These are phyloP conservation scores for Xylaria sp. DNA, from an alignment of 2,329 filamentous ascomycete genomes.

Conservation along the genomic window DNA sequence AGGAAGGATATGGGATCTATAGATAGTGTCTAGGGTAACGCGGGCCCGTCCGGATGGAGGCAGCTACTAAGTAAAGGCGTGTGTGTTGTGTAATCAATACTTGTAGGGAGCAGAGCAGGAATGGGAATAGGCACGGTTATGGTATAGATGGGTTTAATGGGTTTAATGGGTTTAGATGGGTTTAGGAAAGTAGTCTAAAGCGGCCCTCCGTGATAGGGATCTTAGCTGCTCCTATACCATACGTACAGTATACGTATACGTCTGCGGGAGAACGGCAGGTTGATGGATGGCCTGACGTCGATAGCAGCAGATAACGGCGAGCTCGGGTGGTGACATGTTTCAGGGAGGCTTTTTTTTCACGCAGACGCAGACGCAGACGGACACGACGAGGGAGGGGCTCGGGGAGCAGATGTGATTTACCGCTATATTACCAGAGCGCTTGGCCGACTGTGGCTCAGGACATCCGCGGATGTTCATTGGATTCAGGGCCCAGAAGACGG, in stretches of 20 bases:
- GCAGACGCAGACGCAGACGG: conserved; percentile 14
- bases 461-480: conserved; percentile 28
- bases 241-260: neutral
- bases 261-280: neutral
- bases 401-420: conserved; percentile 20
- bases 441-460: conserved; percentile 21
- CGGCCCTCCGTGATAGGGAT: conserved; percentile 23
- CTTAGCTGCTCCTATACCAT: conserved; percentile 2
- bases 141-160: too few relatives aligned
- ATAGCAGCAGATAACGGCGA: conserved; percentile 13
- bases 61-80: neutral
- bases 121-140: neutral
- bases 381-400: conserved; percentile 12
- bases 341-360: conserved; percentile 9
- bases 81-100: too few relatives aligned
- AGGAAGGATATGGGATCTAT: conserved; percentile 14
- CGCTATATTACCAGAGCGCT: conserved; percentile 20
- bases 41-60: conserved; percentile 17
- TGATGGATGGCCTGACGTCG: conserved; percentile 3
- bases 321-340: conserved; percentile 18
- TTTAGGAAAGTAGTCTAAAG: conserved; percentile 8
- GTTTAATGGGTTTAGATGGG: too few relatives aligned
- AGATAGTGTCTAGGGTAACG: conserved; percentile 13
- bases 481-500: conserved; percentile 19
- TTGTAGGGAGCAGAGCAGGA: too few relatives aligned